Evolutionary conservation across 2,329 filamentous ascomycete species (phyloP), one percentile per base, ranked within the genome.

Genomic region (Aspergillaceae sp.): DNA sequence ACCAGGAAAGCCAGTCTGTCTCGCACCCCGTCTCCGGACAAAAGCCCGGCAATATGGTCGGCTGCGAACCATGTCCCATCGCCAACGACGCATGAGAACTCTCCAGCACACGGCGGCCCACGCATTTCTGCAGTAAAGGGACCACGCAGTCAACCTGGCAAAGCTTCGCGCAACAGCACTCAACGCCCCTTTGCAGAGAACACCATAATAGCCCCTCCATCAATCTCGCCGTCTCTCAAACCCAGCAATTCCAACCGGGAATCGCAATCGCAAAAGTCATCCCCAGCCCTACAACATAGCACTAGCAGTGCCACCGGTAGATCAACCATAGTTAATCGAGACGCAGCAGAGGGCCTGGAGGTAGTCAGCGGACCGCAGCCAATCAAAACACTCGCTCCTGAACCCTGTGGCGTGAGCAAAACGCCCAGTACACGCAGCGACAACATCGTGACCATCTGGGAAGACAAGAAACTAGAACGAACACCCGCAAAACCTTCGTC

Each of bases 401-500:
- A 19, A 11, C 38, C 52, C 0, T 50, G 50, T 11, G 43, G 48
- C 4, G 27, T 40, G 19, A 50, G 46, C 27, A 51, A 50, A 4
- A 42, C 44, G 10, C 48, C 48, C 7, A 52, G 45, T 27, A 44
- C 52, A 7, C 49, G 54, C 5, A 55, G 51, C 8, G 56, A 58
- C n/a, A 52, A 55, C 19, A 55, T 56, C 7, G 57, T 67, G 6
- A 64, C 62, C 1, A 69, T 71, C 41, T 71, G 65, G 61, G 68
- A 70, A 55, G 36, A 38, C 9, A 38, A 11, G 2, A 38, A 38
- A 33, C 47, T 56, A 6, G 53, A 27, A 34, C 42, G n/a, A 40
- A 48, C 34, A 8, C 30, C 41, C 48, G 55, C 45, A 45, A 50
- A 49, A n/a, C 43, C 44, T 37, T 32, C 59, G 47, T 33, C 51